These are phyloP conservation scores for Protomyces macrosporus DNA, from an alignment of 1,139 yeast genomes.

Conservation along the genomic window DNA sequence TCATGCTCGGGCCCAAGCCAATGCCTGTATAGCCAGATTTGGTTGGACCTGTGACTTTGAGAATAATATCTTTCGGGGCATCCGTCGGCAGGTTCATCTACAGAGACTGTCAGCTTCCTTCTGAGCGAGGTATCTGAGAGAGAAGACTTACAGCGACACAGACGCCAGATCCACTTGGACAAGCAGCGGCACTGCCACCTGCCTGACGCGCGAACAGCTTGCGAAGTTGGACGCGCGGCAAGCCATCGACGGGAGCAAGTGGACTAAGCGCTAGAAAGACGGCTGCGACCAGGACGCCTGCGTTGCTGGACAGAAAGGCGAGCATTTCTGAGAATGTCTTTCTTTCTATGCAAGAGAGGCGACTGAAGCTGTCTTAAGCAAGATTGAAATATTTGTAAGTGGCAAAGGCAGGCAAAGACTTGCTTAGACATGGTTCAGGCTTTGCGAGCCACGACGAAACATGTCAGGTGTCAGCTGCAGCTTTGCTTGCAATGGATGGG, in stretches of 20 bases:
- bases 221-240: neutral
- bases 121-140: neutral
- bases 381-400: too few relatives aligned
- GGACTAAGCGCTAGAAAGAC: neutral
- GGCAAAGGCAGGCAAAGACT: too few relatives aligned
- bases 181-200: neutral
- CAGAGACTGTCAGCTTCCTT: neutral
- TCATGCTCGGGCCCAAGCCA: conserved; percentile 13
- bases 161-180: neutral
- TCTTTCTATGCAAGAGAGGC: too few relatives aligned
- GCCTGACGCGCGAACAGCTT: neutral
- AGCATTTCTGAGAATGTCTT: neutral
- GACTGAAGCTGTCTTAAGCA: too few relatives aligned
- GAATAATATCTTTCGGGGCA: conserved; percentile 11
- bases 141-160: conserved; percentile 15
- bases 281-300: neutral
- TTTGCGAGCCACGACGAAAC: too few relatives aligned
- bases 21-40: conserved; percentile 6
- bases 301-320: neutral
- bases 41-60: conserved; percentile 14
- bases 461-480: too few relatives aligned
- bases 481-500: too few relatives aligned
- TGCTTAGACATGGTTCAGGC: too few relatives aligned
- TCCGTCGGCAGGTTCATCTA: neutral
- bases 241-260: neutral